Evolutionary conservation across 805 yeast species (phyloP), one percentile per base, ranked within the genome.

Genomic region (Metschnikowia koreensis): DNA sequence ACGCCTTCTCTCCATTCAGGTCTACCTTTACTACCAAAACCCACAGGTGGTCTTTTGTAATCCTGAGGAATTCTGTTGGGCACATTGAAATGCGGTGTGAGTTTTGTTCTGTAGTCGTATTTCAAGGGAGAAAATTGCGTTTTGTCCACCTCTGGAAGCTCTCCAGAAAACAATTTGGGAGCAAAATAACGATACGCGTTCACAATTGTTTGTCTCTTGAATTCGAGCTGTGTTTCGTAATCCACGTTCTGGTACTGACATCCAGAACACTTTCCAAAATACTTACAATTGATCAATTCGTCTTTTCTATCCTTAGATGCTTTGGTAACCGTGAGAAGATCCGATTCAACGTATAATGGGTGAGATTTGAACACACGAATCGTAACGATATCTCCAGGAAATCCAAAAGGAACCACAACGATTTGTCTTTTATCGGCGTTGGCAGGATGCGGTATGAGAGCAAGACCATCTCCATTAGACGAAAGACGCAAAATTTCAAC

Each of bases 201-300:
- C 26, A 67, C 77, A 28, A 94, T 87, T 1, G 96, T 91, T 28
- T 81, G 71, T 54, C 81, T 79, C 66, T 94, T 94, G 63, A 87
- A 77, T 47, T 68, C 71, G 48, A 94, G 74, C 70, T 93, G 98
- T 40, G 83, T 76, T 1, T 77, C 77, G 66, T 94, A 94, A 2
- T 80, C 75, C 34, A 91, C 71, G 66, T 83, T 83, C 66, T 94
- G 98, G 65, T 84, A 90, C 70, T 94, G 98, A 67, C 98, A 92
- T 3, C 98, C 98, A 1, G 96, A 89, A 67, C 97, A 92, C 56
- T 82, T 82, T 12, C 96, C 96, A 71, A 93, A 94, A 71, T 94
- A 94, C 56, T 81, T 77, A 71, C 97, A 90, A 57, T 79, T 79
- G 51, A 86, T 82, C 47, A 87, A 75, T 6, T 73, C 65, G 59